A percentile compares a stretch with the other conserved stretches of the same genome.
These are phyloP conservation scores for Pichia exigua DNA, from an alignment of 805 yeast genomes.

Conservation along the genomic window DNA sequence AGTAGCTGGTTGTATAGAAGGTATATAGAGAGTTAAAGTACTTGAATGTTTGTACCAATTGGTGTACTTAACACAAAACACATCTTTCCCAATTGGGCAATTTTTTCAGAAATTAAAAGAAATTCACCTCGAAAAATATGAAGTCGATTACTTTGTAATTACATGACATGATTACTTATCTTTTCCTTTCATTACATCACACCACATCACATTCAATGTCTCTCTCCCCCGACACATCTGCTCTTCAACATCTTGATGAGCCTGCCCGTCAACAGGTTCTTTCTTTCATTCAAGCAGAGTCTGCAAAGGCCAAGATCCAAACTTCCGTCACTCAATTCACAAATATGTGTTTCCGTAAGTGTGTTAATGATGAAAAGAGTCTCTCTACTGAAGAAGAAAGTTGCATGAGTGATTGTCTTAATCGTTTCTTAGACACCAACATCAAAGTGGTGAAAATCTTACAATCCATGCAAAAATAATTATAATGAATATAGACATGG, in stretches of 20 bases:
- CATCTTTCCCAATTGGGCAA: too few relatives aligned
- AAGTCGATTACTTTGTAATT: too few relatives aligned
- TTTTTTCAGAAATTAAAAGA: too few relatives aligned
- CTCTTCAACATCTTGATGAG: slow-evolving; percentile 45
- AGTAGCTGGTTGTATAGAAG: too few relatives aligned
- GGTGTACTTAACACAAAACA: too few relatives aligned
- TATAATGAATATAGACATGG: too few relatives aligned
- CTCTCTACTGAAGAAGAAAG: too few relatives aligned
- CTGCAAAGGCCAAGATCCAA: slow-evolving; percentile 81
- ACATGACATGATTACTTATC: too few relatives aligned
- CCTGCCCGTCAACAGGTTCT: slow-evolving; percentile 64
- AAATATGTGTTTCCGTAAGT: slow-evolving; percentile 83
- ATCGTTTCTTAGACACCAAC: slow-evolving; percentile 81
- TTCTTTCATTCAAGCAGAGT: slow-evolving; percentile 72
- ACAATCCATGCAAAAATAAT: slow-evolving; percentile 14
- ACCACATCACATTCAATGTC: background rate
- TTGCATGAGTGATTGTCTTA: slow-evolving; percentile 75
- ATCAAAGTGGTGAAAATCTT: slow-evolving; percentile 64
- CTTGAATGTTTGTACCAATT: too few relatives aligned
- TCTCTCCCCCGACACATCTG: slow-evolving; percentile 18
- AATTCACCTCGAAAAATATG: too few relatives aligned
- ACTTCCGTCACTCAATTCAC: slow-evolving; percentile 82
- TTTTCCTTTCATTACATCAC: background rate
- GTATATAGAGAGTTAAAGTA: too few relatives aligned
- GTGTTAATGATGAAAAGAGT: slow-evolving; percentile 37